phyloP scores from a whole-genome alignment of 371 early-diverging fungal genomes.

The Apophysomyces sp. region DNA sequence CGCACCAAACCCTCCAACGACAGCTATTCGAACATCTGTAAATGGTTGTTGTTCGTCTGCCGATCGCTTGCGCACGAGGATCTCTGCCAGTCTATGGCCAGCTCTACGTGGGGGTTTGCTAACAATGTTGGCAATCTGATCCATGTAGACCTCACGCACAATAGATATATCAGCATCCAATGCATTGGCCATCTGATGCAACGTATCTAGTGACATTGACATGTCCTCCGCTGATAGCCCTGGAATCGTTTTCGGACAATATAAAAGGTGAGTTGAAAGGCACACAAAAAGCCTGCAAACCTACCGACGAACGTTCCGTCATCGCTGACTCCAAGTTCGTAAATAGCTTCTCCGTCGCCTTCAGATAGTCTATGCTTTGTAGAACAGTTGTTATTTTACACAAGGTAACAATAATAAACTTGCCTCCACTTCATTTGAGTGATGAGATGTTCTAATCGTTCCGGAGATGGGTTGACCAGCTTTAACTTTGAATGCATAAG shows the following conservation, averaged over 20 bases:
- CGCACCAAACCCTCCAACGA: slow-evolving; percentile 81
- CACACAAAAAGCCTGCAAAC: slow-evolving; percentile 17
- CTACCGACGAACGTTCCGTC: slow-evolving; percentile 81
- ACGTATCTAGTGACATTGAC: slow-evolving; percentile 57
- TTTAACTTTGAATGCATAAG: slow-evolving; percentile 54
- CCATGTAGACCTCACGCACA: slow-evolving; percentile 38
- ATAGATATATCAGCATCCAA: slow-evolving; percentile 57
- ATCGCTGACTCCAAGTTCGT: slow-evolving; percentile 90
- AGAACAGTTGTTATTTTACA: slow-evolving; percentile 5
- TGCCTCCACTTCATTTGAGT: slow-evolving; percentile 92
- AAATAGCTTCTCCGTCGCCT: slow-evolving; percentile 85
- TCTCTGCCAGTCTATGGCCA: slow-evolving; percentile 59
- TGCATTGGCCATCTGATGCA: slow-evolving; percentile 64
- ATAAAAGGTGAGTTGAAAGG: slow-evolving; percentile 8
- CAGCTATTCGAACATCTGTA: slow-evolving; percentile 78
- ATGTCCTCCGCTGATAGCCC: slow-evolving; percentile 57
- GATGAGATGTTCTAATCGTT: slow-evolving; percentile 81
- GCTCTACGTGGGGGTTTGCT: neutral
- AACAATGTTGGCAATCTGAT: slow-evolving; percentile 15
- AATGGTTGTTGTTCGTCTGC: slow-evolving; percentile 56
- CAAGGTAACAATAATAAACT: neutral
- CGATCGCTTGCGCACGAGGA: slow-evolving; percentile 56
- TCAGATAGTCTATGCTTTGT: slow-evolving; percentile 63
- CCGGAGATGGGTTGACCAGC: slow-evolving; percentile 68
- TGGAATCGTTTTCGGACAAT: neutral